Conservation (phyloP, 805 yeast genomes). For the Suhomyces faveliae region DNA sequence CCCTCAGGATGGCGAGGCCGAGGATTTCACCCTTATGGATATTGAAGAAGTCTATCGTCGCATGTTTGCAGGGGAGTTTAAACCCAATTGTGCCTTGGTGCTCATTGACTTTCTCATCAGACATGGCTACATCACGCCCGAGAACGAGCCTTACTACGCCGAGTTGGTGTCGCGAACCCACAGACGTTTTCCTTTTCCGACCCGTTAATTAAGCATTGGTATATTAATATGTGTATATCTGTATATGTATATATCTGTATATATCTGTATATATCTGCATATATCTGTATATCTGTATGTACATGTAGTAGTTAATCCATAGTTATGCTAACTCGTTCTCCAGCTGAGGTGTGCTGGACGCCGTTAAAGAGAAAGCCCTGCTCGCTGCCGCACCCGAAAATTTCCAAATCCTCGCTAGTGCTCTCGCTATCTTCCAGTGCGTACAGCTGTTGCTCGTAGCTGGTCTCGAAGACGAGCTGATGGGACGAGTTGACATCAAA, state of each 20-base stretch:
- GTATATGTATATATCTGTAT: background rate
- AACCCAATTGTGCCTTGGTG: slow-evolving; percentile 84
- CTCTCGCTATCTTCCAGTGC: slow-evolving; percentile 3
- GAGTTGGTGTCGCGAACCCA: slow-evolving; percentile 63
- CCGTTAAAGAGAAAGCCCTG: slow-evolving; percentile 26
- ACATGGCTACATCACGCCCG: slow-evolving; percentile 69
- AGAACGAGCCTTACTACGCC: slow-evolving; percentile 62
- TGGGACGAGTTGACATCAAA: background rate
- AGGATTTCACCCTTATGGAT: slow-evolving; percentile 62
- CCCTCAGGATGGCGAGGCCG: slow-evolving; percentile 58
- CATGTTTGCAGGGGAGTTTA: slow-evolving; percentile 64
- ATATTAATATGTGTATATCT: background rate
- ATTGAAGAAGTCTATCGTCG: slow-evolving; percentile 54
- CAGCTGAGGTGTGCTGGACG: slow-evolving; percentile 28
- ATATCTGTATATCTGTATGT: background rate
- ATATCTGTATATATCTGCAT: background rate
- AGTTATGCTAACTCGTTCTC: slow-evolving; percentile 21
- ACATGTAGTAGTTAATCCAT: background rate
- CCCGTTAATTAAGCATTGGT: slow-evolving; percentile 8
- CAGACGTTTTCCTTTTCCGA: slow-evolving; percentile 69
- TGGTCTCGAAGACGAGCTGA: slow-evolving; percentile 27
- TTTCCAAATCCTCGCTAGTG: slow-evolving; percentile 1
- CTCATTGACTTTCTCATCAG: slow-evolving; percentile 84
- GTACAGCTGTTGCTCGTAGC: slow-evolving; percentile 29
- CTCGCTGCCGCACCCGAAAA: slow-evolving; percentile 35